Evolutionary conservation across 129 eudicot genomes (phyloP).

Genomic region (Oenanthe sinensis): DNA sequence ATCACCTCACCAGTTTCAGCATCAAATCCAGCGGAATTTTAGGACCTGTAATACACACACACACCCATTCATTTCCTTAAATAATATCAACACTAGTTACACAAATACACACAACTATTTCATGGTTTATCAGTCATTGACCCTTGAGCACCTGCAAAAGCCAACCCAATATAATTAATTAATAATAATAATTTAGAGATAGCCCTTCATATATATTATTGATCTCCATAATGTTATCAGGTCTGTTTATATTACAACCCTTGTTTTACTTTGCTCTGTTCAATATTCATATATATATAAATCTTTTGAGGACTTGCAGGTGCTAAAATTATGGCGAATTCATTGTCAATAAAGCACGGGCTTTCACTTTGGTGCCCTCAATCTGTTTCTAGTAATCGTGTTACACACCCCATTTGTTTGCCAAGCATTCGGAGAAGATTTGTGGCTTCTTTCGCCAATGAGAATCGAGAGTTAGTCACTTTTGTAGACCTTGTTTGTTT

Average conservation of each 20-base stretch:
- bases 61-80: no score
- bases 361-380: constrained; percentile 49
- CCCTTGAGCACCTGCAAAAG: constrained; percentile 25
- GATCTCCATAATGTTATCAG: constrained; percentile 36
- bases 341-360: constrained; percentile 56
- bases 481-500: no score
- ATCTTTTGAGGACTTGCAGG: constrained; percentile 13
- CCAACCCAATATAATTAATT: constrained; percentile 6
- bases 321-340: constrained; percentile 54
- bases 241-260: constrained; percentile 5
- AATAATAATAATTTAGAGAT: neutral
- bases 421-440: constrained; percentile 48
- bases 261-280: neutral
- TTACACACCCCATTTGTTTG: constrained; percentile 19
- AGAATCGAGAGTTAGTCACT: constrained; percentile 71
- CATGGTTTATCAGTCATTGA: constrained; percentile 13
- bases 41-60: neutral
- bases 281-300: constrained; percentile 4
- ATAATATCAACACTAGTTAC: no score
- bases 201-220: neutral
- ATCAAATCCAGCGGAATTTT: neutral
- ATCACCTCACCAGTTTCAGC: no score
- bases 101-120: constrained; percentile 11
- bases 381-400: constrained; percentile 33
- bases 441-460: constrained; percentile 57